Conservation (phyloP, 495 filamentous ascomycete genomes). For the Penicillium ochrochloron region DNA sequence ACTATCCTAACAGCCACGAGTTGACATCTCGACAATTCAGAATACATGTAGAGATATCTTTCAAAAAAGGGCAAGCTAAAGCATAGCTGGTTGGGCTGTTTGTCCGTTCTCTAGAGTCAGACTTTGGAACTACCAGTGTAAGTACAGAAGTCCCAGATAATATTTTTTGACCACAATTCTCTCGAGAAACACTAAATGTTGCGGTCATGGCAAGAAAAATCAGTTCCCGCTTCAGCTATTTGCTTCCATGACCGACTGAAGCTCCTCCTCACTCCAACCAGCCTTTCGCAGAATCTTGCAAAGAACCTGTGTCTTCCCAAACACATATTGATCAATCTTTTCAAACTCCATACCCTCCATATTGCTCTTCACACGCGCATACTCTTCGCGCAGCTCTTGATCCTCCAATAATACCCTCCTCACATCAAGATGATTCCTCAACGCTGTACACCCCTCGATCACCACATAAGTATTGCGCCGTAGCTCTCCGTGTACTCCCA, state of each 20-base stretch:
- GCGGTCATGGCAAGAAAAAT: not conserved
- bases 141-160: too few relatives aligned
- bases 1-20: too few relatives aligned
- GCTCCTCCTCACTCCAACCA: constrained; percentile 7
- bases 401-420: constrained; percentile 13
- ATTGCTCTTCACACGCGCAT: constrained; percentile 9
- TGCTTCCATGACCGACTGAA: not conserved
- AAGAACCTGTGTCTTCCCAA: constrained; percentile 11
- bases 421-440: constrained; percentile 19
- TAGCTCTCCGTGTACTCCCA: not conserved
- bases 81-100: too few relatives aligned
- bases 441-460: constrained; percentile 10
- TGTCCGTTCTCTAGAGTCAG: too few relatives aligned
- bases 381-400: constrained; percentile 12
- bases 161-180: not conserved
- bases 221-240: not conserved
- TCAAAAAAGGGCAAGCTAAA: too few relatives aligned
- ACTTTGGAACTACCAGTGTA: too few relatives aligned
- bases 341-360: constrained; percentile 11
- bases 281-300: constrained; percentile 16
- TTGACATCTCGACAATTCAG: too few relatives aligned
- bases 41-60: too few relatives aligned
- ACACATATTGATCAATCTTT: constrained; percentile 13
- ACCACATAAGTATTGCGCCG: constrained; percentile 15
- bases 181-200: not conserved